phyloP scores from a whole-genome alignment of 352 stramenopile genomes.

The Plasmopara muralis region DNA sequence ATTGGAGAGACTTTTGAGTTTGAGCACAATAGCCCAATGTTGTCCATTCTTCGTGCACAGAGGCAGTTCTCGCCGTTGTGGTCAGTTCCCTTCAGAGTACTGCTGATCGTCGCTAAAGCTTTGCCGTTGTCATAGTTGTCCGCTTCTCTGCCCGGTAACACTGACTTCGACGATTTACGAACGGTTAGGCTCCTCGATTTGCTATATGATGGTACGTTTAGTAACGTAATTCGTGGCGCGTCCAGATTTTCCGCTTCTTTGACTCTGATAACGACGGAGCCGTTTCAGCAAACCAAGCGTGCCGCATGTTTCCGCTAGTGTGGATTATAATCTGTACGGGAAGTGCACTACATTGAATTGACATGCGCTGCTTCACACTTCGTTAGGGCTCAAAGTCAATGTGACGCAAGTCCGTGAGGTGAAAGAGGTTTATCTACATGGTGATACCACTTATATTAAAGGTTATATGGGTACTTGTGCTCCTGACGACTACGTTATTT shows the following conservation, averaged over 20 bases:
- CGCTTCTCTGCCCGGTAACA: no score
- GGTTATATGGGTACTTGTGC: background rate
- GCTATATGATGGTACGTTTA: background rate
- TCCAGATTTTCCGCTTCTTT: constrained; percentile 69
- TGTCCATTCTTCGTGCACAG: no score
- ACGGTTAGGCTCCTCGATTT: constrained; percentile 19
- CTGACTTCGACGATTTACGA: constrained; percentile 42
- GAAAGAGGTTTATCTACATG: constrained; percentile 56
- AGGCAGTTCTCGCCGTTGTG: no score
- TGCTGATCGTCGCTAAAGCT: no score
- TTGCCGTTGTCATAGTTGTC: no score
- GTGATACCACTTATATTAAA: constrained; percentile 14
- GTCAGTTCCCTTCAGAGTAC: no score
- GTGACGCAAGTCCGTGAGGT: constrained; percentile 40
- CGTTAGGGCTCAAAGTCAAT: constrained; percentile 54
- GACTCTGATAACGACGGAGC: constrained; percentile 59
- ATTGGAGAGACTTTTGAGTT: no score
- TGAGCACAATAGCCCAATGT: no score
- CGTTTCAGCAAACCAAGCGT: constrained; percentile 48
- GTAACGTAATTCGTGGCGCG: background rate
- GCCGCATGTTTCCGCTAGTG: constrained; percentile 60
- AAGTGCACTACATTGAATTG: background rate
- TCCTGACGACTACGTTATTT: background rate
- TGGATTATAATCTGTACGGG: background rate
- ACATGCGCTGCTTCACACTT: background rate